Evolutionary conservation across 306 rosid species (phyloP).

Genomic region (Prunus salicina): DNA sequence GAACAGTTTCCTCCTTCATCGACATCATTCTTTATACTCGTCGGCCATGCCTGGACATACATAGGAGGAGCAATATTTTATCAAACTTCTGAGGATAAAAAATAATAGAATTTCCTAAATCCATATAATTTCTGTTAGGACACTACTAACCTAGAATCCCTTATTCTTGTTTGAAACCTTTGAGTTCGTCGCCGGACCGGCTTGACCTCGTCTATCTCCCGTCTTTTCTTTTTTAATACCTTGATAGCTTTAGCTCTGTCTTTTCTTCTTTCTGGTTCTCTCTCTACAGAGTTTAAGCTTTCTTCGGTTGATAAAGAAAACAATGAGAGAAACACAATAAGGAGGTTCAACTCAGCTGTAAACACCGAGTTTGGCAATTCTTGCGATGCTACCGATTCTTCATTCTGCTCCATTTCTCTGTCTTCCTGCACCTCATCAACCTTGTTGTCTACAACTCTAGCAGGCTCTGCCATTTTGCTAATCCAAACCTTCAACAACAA

Average conservation of each 20-base stretch:
- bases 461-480: slow-evolving; percentile 23
- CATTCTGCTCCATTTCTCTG: slow-evolving; percentile 19
- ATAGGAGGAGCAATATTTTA: background rate
- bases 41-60: slow-evolving; percentile 42
- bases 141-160: slow-evolving; percentile 39
- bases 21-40: slow-evolving; percentile 22
- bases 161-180: slow-evolving; percentile 22
- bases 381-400: background rate
- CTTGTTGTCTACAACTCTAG: slow-evolving; percentile 11
- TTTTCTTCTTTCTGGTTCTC: background rate
- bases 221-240: slow-evolving; percentile 11
- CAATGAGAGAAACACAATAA: slow-evolving; percentile 45
- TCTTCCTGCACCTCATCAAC: slow-evolving; percentile 15
- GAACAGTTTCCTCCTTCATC: background rate
- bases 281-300: background rate
- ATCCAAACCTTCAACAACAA: background rate
- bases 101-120: background rate
- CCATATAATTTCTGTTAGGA: background rate
- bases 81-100: background rate
- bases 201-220: slow-evolving; percentile 30
- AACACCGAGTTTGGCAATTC: slow-evolving; percentile 18
- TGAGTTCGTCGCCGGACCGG: slow-evolving; percentile 16
- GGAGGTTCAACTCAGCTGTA: slow-evolving; percentile 40
- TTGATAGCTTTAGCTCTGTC: slow-evolving; percentile 22
- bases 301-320: slow-evolving; percentile 29